These are phyloP conservation scores for Zygosaccharomyces rouxii DNA, from an alignment of 805 yeast species.

Conservation along the genomic window DNA sequence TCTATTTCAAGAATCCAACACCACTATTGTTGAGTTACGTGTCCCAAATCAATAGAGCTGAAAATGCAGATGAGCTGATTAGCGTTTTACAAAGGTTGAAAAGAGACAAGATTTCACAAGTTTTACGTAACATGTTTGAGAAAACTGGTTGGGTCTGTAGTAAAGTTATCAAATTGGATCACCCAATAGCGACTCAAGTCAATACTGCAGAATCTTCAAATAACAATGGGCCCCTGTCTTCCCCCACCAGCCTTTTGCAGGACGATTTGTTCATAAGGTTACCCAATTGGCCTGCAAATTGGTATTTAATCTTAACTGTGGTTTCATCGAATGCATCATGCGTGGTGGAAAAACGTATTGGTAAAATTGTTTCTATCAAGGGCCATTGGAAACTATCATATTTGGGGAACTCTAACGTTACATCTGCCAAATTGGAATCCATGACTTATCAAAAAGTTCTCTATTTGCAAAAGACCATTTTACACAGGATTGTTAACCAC, in stretches of 20 bases:
- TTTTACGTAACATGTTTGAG: slow-evolving; percentile 34
- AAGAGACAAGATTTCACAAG: slow-evolving; percentile 30
- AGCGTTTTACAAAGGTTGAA: slow-evolving; percentile 29
- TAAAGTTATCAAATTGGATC: slow-evolving; percentile 24
- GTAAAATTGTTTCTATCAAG: slow-evolving; percentile 31
- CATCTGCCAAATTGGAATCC: slow-evolving; percentile 29
- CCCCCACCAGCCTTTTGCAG: slow-evolving; percentile 17
- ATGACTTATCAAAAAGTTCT: slow-evolving; percentile 34
- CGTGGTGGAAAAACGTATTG: slow-evolving; percentile 32
- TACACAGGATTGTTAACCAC: slow-evolving; percentile 35
- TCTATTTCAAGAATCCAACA: slow-evolving; percentile 34
- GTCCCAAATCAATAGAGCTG: slow-evolving; percentile 28
- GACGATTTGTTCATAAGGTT: slow-evolving; percentile 32
- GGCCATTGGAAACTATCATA: slow-evolving; percentile 34
- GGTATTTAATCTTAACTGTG: slow-evolving; percentile 35
- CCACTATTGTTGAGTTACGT: slow-evolving; percentile 27
- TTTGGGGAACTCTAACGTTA: slow-evolving; percentile 23
- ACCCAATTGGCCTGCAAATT: slow-evolving; percentile 36
- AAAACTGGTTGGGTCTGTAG: slow-evolving; percentile 36
- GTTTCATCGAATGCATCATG: slow-evolving; percentile 33
- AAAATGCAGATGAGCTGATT: slow-evolving; percentile 25
- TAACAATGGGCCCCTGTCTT: not conserved
- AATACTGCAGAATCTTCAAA: slow-evolving; percentile 1
- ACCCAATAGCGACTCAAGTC: slow-evolving; percentile 23
- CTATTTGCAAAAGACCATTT: slow-evolving; percentile 29